Evolutionary conservation across 306 rosid genomes (phyloP).

Genomic region (Castanea sativa): DNA sequence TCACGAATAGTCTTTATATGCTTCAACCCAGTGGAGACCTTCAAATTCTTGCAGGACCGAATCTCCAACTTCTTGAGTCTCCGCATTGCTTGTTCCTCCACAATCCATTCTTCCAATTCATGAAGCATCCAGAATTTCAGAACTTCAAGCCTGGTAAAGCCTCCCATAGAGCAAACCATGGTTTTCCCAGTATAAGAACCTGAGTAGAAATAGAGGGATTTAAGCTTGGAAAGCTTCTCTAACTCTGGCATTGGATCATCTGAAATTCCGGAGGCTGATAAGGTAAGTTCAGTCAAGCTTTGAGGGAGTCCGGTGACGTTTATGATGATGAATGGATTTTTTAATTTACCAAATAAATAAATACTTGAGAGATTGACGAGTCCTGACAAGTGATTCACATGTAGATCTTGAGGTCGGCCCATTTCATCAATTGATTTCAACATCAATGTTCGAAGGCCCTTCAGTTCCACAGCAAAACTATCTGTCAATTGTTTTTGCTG

Average conservation of each 20-base stretch:
- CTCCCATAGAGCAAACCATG: background rate
- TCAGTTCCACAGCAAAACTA: too few species aligned
- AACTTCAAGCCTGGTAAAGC: conserved; percentile 31
- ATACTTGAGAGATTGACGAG: conserved; percentile 30
- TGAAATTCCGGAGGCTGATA: too few species aligned
- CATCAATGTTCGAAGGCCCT: too few species aligned
- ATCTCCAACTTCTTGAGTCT: conserved; percentile 26
- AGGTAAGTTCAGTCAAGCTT: too few species aligned
- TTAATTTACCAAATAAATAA: conserved; percentile 25
- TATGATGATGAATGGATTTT: too few species aligned
- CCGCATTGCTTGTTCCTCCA: too few species aligned
- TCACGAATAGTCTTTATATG: conserved; percentile 1
- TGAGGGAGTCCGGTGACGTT: too few species aligned
- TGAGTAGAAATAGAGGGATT: too few species aligned
- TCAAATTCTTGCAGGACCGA: conserved; percentile 11
- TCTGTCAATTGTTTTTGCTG: too few species aligned
- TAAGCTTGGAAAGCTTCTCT: too few species aligned
- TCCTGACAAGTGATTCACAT: background rate
- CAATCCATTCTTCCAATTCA: background rate
- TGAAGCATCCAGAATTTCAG: conserved; percentile 36
- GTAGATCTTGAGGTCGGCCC: background rate
- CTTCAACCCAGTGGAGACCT: conserved; percentile 17
- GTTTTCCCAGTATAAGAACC: conserved; percentile 15
- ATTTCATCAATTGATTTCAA: background rate
- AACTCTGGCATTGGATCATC: too few species aligned